Base-by-base conservation (phyloP, 495 filamentous ascomycete species). In the Talaromyces adpressus region DNA sequence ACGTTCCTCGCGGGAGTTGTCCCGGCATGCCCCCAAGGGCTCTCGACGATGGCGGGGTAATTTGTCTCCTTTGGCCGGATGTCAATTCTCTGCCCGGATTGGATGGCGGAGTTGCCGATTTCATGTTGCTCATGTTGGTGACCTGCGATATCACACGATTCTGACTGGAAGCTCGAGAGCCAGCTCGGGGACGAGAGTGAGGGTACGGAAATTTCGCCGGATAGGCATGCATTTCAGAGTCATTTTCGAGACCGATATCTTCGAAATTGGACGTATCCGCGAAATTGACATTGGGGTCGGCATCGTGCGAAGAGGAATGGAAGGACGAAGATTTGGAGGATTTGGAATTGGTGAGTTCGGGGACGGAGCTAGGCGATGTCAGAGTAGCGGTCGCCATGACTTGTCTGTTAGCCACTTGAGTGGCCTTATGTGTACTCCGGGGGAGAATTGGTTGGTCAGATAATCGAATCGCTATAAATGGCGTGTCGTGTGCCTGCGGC, bases 241-340 rank as follows among this genome's bases (percentile, higher is more conserved):
- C 85, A 69, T 97, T 92, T 54, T 89, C 84, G 7, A 98, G 83
- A 9, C 89, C 90, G 66, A 97, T 96, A 58, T 98, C 94, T 72
- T 98, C 94, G 68, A 98, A 97, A 69, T 97, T 87, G 58, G 82
- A 83, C 47, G 87, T 82, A 70, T 93, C 89, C 34, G 85, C 82
- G 49, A 90, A 80, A 63, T 83, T 82, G 62, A 80, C 83, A 62
- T 86, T 84, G 30, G 86, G 82, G 66, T 87, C 89, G 49, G 88
- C 88, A 52, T 75, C 69, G 53, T 85, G 84, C 29, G 89, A 85
- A 14, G 89, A 90, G 16, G 90, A 95, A 66, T 86, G 87, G 64
- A 92, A 87, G n/a, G 92, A 94, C 16, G 91, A 94, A 36, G 89
- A 91, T 71, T 95, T 94, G 62, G 91, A 95, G 62, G 91, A 94